Evolutionary conservation across 2,329 filamentous ascomycete species (phyloP).

Genomic region (Ceratocystis eucalypticola): DNA sequence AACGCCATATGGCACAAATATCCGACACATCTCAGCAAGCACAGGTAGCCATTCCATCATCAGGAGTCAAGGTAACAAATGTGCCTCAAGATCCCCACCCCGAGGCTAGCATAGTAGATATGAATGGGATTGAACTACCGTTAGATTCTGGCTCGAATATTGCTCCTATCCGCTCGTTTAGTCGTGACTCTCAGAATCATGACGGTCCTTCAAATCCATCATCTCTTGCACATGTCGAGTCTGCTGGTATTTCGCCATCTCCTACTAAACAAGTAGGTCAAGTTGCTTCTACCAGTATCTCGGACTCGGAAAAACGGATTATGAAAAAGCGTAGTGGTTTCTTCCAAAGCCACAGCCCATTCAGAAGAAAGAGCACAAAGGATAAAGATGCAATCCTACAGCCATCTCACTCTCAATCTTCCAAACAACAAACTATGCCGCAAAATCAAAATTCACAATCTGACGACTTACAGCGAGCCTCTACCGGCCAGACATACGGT

Average conservation of each 20-base stretch:
- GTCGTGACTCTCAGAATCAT: slow-evolving; percentile 60
- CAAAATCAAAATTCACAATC: slow-evolving; percentile 7
- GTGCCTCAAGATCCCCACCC: slow-evolving; percentile 91
- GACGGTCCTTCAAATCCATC: slow-evolving; percentile 86
- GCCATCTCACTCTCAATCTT: slow-evolving; percentile 10
- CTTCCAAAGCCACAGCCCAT: slow-evolving; percentile 85
- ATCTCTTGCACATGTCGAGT: slow-evolving; percentile 76
- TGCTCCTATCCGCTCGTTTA: slow-evolving; percentile 59
- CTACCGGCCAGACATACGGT: slow-evolving; percentile 1
- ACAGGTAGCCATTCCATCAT: slow-evolving; percentile 19
- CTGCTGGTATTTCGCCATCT: slow-evolving; percentile 57
- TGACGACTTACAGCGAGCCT: slow-evolving; percentile 8
- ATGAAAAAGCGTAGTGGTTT: slow-evolving; percentile 67
- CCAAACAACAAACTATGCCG: background rate
- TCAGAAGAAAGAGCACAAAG: slow-evolving; percentile 81
- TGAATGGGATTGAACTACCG: slow-evolving; percentile 61
- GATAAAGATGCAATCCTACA: slow-evolving; percentile 29
- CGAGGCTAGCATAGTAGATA: slow-evolving; percentile 92
- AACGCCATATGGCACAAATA: slow-evolving; percentile 1
- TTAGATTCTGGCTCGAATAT: slow-evolving; percentile 38
- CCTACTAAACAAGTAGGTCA: slow-evolving; percentile 49
- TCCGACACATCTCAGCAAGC: slow-evolving; percentile 15
- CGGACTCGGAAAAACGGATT: slow-evolving; percentile 58
- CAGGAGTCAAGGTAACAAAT: slow-evolving; percentile 11
- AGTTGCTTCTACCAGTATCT: slow-evolving; percentile 34